Percentiles rank a stretch among this genome's conserved stretches.
Evolutionary conservation across 148 eudicot species (phyloP).

Genomic region (Talinum fruticosum): DNA sequence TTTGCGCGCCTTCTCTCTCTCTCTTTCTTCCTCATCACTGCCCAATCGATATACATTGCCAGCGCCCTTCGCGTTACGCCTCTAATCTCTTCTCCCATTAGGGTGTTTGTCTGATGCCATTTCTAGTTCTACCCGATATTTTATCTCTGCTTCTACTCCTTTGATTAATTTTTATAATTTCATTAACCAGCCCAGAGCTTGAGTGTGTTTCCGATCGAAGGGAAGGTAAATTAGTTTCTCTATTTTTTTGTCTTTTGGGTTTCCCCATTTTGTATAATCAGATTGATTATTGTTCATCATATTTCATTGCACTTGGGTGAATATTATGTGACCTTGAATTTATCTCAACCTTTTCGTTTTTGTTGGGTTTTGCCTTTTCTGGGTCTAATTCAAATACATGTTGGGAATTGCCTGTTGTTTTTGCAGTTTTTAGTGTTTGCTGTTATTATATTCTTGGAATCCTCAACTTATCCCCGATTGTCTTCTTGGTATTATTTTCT

Average conservation of each 20-base stretch:
- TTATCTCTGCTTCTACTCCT: not conserved
- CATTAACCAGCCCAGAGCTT: conserved; percentile 2
- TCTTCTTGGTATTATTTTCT: not conserved
- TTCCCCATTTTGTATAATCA: not conserved
- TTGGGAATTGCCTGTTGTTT: not conserved
- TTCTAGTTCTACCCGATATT: not conserved
- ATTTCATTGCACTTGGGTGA: conserved; percentile 4
- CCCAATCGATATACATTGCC: conserved; percentile 7
- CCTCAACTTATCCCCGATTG: no score
- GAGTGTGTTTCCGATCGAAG: conserved; percentile 12
- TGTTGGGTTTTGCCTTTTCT: not conserved
- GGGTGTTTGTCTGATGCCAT: conserved; percentile 1
- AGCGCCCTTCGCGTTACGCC: not conserved
- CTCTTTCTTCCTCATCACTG: not conserved
- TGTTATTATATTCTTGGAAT: no score
- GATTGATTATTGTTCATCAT: conserved; percentile 1
- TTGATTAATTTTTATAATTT: not conserved
- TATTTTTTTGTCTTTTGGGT: not conserved
- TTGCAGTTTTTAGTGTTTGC: not conserved
- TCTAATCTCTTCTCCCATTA: not conserved
- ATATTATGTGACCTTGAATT: conserved; percentile 10
- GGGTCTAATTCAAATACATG: not conserved
- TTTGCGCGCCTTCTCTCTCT: conserved; percentile 3
- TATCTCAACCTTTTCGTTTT: not conserved
- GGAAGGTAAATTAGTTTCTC: conserved; percentile 2